Conservation (phyloP, 306 rosid genomes). For the Canavalia ensiformis region DNA sequence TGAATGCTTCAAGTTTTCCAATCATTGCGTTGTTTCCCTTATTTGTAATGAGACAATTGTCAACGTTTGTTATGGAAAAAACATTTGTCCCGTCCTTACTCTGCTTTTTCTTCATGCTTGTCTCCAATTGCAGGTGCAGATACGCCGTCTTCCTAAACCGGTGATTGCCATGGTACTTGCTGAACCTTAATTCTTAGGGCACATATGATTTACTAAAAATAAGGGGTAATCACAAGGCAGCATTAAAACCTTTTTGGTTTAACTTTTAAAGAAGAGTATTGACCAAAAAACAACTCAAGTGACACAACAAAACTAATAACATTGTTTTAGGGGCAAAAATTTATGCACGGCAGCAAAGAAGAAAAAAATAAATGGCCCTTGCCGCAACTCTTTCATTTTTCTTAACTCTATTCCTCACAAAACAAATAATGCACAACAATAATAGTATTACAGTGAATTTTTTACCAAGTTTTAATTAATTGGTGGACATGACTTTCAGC, state of each 20-base stretch:
- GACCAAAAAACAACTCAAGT: not conserved
- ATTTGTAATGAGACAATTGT: conserved; percentile 32
- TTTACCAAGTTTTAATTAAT: not conserved
- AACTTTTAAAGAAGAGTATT: not conserved
- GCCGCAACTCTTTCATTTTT: not conserved
- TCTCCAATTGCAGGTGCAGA: conserved; percentile 68
- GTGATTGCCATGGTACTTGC: conserved; percentile 87
- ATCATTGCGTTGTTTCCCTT: conserved; percentile 26
- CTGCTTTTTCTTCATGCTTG: conserved; percentile 21
- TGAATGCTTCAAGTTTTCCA: conserved; percentile 17
- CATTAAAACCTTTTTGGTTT: not conserved
- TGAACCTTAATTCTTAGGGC: not conserved
- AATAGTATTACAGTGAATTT: not conserved
- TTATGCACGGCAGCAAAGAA: not conserved
- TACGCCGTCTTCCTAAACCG: conserved; percentile 94
- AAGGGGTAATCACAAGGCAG: not conserved
- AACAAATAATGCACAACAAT: not conserved
- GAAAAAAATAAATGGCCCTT: not conserved
- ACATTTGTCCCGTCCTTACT: conserved; percentile 23
- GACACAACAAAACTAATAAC: not conserved
- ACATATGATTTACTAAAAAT: not conserved
- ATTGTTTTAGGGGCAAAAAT: not conserved
- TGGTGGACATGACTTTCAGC: not conserved
- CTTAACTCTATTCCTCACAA: not conserved
- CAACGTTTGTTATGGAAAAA: conserved; percentile 16